A percentile compares a stretch with the other conserved stretches of the same genome.
These are phyloP conservation scores for Thamnidium elegans DNA, from an alignment of 192 early-diverging fungal species.

Conservation along the genomic window DNA sequence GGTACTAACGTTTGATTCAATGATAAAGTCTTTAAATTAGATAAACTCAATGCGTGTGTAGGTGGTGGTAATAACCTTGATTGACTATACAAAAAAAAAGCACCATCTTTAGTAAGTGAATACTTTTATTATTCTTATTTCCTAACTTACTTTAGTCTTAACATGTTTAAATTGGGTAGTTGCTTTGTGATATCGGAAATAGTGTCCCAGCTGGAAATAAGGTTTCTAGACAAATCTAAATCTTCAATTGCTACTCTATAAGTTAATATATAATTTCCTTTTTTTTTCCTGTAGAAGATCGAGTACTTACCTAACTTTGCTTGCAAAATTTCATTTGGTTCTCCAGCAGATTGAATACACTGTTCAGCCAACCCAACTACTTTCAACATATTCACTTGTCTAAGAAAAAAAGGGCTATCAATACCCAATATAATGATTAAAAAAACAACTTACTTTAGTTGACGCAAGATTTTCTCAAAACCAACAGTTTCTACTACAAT, in stretches of 20 bases:
- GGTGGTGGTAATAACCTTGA: constrained; percentile 17
- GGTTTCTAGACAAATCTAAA: constrained; percentile 53
- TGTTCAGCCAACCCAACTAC: constrained; percentile 29
- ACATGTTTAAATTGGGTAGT: constrained; percentile 35
- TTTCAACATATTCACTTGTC: constrained; percentile 12
- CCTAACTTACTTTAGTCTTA: constrained; percentile 47
- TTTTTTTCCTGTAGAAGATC: neutral
- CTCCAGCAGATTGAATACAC: constrained; percentile 6
- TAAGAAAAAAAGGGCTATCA: neutral
- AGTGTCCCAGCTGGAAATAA: constrained; percentile 46
- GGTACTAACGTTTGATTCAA: constrained; percentile 32
- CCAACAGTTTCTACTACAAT: constrained; percentile 52
- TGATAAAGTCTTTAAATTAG: constrained; percentile 30
- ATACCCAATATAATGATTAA: neutral
- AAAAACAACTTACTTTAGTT: constrained; percentile 33
- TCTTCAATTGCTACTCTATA: constrained; percentile 45
- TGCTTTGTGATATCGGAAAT: constrained; percentile 46
- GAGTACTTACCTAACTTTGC: constrained; percentile 45
- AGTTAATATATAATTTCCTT: neutral
- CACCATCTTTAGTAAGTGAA: neutral
- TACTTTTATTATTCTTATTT: no score
- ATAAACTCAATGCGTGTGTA: constrained; percentile 23
- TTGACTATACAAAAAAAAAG: constrained; percentile 26
- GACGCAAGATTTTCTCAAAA: constrained; percentile 48
- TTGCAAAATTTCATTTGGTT: constrained; percentile 36